Percentiles rank a stretch among this genome's conserved stretches.
Conservation (phyloP, 768 basidiomycete species). For the Amanita pseudoporphyria region DNA sequence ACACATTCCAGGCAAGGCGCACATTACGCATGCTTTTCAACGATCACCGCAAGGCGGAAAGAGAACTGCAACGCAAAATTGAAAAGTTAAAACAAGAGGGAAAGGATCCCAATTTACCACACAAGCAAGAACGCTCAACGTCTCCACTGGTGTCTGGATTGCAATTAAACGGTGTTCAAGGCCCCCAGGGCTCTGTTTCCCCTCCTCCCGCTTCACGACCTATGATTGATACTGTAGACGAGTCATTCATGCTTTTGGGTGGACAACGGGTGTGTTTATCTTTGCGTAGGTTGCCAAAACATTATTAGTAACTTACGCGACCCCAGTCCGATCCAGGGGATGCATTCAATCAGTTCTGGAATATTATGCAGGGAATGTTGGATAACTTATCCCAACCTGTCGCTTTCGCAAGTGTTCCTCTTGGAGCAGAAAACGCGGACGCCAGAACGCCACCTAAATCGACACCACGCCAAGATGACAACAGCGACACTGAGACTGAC, state of each 20-base stretch:
- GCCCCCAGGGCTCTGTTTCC: conserved; percentile 23
- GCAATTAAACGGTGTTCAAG: conserved; percentile 21
- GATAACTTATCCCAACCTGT: conserved; percentile 81
- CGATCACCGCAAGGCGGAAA: conserved; percentile 61
- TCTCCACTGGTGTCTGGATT: conserved; percentile 13
- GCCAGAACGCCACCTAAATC: conserved; percentile 9
- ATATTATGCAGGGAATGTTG: conserved; percentile 77
- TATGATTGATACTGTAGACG: conserved; percentile 60
- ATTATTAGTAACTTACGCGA: conserved; percentile 3
- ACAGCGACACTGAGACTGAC: conserved; percentile 62
- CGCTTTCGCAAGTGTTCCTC: conserved; percentile 75
- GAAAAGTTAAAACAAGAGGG: conserved; percentile 66
- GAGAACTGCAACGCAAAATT: conserved; percentile 65
- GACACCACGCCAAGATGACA: conserved; percentile 29
- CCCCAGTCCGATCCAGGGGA: conserved; percentile 71
- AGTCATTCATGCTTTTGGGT: conserved; percentile 79
- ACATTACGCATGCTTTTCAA: conserved; percentile 69
- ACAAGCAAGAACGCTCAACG: conserved; percentile 35
- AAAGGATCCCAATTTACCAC: conserved; percentile 66
- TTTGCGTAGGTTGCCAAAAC: conserved; percentile 1
- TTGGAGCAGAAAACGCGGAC: conserved; percentile 37
- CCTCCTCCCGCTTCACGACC: conserved; percentile 37
- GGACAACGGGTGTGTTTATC: conserved; percentile 56
- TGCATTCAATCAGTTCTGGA: conserved; percentile 86
- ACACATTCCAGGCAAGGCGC: conserved; percentile 51